These are phyloP conservation scores for Penicillium sp. DNA, from an alignment of 2,329 filamentous ascomycete species.

Conservation along the genomic window DNA sequence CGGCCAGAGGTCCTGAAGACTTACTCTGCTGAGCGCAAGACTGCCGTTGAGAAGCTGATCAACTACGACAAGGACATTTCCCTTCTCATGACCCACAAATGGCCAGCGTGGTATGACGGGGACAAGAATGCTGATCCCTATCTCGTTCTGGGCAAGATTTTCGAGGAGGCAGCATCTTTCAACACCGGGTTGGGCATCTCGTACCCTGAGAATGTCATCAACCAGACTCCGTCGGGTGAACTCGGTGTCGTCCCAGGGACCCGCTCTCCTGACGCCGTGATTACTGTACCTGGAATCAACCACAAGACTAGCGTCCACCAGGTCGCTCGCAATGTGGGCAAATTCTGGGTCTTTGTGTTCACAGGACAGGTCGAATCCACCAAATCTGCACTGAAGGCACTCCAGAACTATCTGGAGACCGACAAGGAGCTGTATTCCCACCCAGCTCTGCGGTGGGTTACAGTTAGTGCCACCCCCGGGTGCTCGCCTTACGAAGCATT, in stretches of 20 bases:
- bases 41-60: conserved; percentile 32
- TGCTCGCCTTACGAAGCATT: background rate
- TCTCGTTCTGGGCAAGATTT: conserved; percentile 17
- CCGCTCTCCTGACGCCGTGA: background rate
- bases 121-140: conserved; percentile 23
- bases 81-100: conserved; percentile 15
- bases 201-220: conserved; percentile 21
- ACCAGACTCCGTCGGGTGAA: background rate
- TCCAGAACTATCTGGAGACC: background rate
- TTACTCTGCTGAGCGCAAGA: conserved; percentile 32
- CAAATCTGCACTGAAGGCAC: background rate
- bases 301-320: background rate
- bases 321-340: background rate
- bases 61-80: conserved; percentile 32
- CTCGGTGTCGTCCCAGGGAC: background rate
- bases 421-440: background rate
- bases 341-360: background rate
- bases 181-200: conserved; percentile 28
- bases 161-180: conserved; percentile 25
- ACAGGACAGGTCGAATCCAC: background rate
- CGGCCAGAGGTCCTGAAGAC: conserved; percentile 25
- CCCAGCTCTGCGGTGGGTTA: background rate
- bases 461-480: background rate
- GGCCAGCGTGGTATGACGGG: conserved; percentile 8
- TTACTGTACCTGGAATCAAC: background rate